A percentile compares a stretch with the other conserved stretches of the same genome.
phyloP scores from a whole-genome alignment of 2,329 filamentous ascomycete genomes.

The Metarhizium sp. region DNA sequence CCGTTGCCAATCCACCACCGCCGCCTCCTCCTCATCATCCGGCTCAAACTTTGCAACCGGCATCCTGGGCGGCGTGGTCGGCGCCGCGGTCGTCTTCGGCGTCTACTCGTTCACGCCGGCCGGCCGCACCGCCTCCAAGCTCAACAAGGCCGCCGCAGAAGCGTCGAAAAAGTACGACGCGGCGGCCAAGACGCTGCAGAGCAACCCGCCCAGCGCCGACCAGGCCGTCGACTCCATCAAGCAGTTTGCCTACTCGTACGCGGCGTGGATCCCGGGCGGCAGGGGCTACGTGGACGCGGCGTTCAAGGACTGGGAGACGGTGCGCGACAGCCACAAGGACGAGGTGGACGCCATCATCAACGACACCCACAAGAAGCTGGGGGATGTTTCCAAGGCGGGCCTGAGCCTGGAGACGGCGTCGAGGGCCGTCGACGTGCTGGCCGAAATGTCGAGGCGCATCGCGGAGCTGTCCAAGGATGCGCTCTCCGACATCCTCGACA shows the following conservation, averaged over 20 bases:
- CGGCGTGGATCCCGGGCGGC: slow-evolving; percentile 62
- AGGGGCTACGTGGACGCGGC: slow-evolving; percentile 57
- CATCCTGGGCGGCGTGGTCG: slow-evolving; percentile 33
- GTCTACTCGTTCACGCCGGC: slow-evolving; percentile 35
- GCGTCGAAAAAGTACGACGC: slow-evolving; percentile 52
- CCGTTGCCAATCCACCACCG: slow-evolving; percentile 32
- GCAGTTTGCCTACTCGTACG: slow-evolving; percentile 58
- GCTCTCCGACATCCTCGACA: slow-evolving; percentile 55
- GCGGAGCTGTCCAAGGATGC: slow-evolving; percentile 54
- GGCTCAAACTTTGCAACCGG: slow-evolving; percentile 29
- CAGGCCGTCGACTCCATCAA: slow-evolving; percentile 58
- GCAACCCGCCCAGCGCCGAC: slow-evolving; percentile 55
- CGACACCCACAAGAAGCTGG: slow-evolving; percentile 59
- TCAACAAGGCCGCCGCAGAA: slow-evolving; percentile 41
- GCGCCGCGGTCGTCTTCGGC: slow-evolving; percentile 32
- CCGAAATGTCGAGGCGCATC: slow-evolving; percentile 51
- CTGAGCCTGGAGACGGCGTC: slow-evolving; percentile 53
- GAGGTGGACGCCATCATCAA: slow-evolving; percentile 61
- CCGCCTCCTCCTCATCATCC: slow-evolving; percentile 15
- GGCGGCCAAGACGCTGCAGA: slow-evolving; percentile 49
- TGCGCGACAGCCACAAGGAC: slow-evolving; percentile 56
- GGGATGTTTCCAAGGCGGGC: slow-evolving; percentile 48
- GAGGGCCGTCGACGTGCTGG: slow-evolving; percentile 52
- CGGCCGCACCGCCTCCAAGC: slow-evolving; percentile 28
- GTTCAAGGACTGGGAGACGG: slow-evolving; percentile 61